Conservation (phyloP, 75 land plant genomes). For the Chamaecyparis obtusa region DNA sequence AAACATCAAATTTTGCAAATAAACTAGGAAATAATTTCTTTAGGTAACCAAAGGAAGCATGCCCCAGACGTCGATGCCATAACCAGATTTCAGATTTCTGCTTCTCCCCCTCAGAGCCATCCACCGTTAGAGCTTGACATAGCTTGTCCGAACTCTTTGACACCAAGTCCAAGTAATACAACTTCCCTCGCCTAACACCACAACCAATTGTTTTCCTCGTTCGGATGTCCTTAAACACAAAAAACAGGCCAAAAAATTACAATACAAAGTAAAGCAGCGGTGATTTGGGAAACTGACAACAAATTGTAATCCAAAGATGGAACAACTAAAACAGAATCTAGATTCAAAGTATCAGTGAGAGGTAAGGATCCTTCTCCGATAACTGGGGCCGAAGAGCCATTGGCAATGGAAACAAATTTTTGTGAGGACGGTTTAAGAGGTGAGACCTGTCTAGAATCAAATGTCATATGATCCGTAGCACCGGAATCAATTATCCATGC, state of each 20-base stretch:
- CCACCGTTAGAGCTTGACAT: no score
- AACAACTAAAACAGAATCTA: no score
- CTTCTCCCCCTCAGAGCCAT: no score
- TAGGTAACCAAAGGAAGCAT: background rate
- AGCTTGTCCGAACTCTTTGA: no score
- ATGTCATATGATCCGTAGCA: background rate
- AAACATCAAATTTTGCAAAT: background rate
- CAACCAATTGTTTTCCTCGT: no score
- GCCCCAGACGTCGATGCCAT: background rate
- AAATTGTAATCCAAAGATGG: no score
- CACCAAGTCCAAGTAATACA: no score
- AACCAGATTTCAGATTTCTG: background rate
- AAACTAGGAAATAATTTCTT: background rate
- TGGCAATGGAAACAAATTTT: background rate
- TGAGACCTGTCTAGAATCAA: background rate
- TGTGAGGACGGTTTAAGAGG: background rate
- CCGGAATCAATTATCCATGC: background rate
- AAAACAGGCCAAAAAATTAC: no score
- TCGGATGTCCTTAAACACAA: no score
- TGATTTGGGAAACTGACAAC: no score
- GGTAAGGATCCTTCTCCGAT: background rate
- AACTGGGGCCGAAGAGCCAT: background rate
- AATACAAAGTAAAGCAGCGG: no score
- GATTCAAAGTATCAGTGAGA: background rate
- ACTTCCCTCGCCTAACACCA: no score